Base-by-base conservation (phyloP, 148 eudicot genomes). In the Vaccinium vitisidaea region DNA sequence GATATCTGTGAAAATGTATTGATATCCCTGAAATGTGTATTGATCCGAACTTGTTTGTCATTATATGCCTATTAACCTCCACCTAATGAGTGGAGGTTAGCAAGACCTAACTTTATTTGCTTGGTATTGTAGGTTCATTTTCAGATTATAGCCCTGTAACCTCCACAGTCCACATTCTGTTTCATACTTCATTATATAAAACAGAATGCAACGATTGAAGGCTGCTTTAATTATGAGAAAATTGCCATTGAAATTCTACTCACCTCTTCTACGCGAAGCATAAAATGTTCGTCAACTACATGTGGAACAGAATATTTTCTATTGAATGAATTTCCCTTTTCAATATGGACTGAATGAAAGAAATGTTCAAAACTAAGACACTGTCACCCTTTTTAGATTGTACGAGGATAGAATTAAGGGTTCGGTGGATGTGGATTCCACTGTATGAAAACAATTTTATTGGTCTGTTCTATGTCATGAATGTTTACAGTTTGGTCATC, bases 181-280 rank as follows among this genome's bases (percentile, higher is more conserved):
- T 59, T n/a, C 21, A 1, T 81, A 19, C 8, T n/a, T 81, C 21
- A n/a, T 10, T 46, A 43, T 63, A 8, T 58, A 18, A 32, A 65
- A 65, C 15, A 58, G 75, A 52, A 81, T 81, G 83, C n/a, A 79
- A 80, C 7, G 21, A 13, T 61, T 30, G 36, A 49, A 19, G 75
- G 75, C 56, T 46, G 32, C 75, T 65, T 80, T 59, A 4, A 19
- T 80, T 43, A 23, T 19, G 71, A 80, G 30, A 61, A 9, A 2
- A 9, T 19, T 59, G 65, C 39, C 82, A 80, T 21, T 11, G 65
- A 59, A 80, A 61, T 25, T 59, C 52, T 56, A 56, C 1, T 4
- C 25, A 5, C 52, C 54, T 80, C 19, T 55, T 80, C 46, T 36
- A 43, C 6, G 6, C 48, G 11, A 73, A 48, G 3, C 18, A 19